Percentiles rank a stretch among this genome's conserved stretches.
Conservation (phyloP, 495 filamentous ascomycete species). For the Xylaria palmicola region DNA sequence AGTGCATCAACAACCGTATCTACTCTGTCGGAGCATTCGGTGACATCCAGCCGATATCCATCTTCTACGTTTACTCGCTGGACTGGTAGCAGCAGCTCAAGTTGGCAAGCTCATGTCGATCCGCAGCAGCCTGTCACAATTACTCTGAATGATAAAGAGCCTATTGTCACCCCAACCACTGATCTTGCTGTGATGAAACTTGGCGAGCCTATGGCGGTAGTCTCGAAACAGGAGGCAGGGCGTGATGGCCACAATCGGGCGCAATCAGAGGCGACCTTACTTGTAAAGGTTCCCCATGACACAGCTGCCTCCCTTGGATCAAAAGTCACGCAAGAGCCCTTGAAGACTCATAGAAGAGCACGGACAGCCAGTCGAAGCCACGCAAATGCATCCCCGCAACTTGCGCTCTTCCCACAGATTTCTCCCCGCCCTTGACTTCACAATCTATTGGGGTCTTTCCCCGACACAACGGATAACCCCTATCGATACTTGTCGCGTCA, state of each 20-base stretch:
- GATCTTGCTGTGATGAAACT: background rate
- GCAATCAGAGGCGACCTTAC: slow-evolving; percentile 25
- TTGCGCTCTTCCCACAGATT: slow-evolving; percentile 29
- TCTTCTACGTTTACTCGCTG: slow-evolving; percentile 45
- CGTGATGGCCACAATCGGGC: slow-evolving; percentile 26
- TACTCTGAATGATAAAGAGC: slow-evolving; percentile 11
- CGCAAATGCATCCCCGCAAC: slow-evolving; percentile 20
- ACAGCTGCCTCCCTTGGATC: slow-evolving; percentile 7
- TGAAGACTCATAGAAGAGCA: slow-evolving; percentile 27
- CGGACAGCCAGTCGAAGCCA: slow-evolving; percentile 33
- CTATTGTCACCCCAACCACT: slow-evolving; percentile 9
- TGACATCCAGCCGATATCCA: slow-evolving; percentile 41
- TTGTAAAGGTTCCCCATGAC: slow-evolving; percentile 19
- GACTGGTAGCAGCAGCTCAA: slow-evolving; percentile 44
- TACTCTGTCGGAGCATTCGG: slow-evolving; percentile 23
- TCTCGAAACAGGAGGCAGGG: slow-evolving; percentile 9
- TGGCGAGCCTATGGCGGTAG: background rate
- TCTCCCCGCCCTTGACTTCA: slow-evolving; percentile 1
- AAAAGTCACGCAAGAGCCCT: slow-evolving; percentile 16
- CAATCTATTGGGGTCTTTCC: background rate
- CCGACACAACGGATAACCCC: background rate
- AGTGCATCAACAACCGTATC: slow-evolving; percentile 48
- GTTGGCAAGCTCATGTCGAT: slow-evolving; percentile 24
- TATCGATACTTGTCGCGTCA: background rate
- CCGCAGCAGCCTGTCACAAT: slow-evolving; percentile 14